Percentiles rank a stretch among this genome's conserved stretches.
phyloP scores from a whole-genome alignment of 2,329 filamentous ascomycete species.

The Dissoconium aciculare region DNA sequence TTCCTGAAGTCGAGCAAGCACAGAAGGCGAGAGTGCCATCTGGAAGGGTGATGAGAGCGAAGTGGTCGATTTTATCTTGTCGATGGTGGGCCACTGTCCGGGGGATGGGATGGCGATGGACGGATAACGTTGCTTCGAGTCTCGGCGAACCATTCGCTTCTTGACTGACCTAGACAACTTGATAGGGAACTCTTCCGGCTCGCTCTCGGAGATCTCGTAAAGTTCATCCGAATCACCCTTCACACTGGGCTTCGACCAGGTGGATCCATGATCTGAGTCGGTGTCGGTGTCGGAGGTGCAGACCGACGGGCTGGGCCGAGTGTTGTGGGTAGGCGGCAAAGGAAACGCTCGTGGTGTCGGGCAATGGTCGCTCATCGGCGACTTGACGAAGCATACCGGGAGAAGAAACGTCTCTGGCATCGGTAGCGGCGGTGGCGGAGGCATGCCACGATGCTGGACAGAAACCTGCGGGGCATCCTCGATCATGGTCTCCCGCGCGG shows the following conservation, averaged over 20 bases:
- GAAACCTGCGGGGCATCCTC: slow-evolving; percentile 37
- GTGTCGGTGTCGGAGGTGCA: slow-evolving; percentile 40
- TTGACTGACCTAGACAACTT: slow-evolving; percentile 39
- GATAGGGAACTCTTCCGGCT: slow-evolving; percentile 41
- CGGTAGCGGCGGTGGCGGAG: slow-evolving; percentile 22
- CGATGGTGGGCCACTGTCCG: slow-evolving; percentile 41
- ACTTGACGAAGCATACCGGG: too few relatives aligned
- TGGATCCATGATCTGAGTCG: slow-evolving; percentile 21
- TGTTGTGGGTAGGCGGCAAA: slow-evolving; percentile 2
- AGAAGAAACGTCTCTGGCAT: slow-evolving; percentile 21
- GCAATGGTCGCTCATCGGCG: slow-evolving; percentile 44
- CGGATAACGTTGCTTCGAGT: slow-evolving; percentile 35
- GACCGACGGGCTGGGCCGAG: slow-evolving; percentile 44
- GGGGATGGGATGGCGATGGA: slow-evolving; percentile 45
- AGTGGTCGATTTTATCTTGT: slow-evolving; percentile 32
- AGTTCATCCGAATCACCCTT: slow-evolving; percentile 70
- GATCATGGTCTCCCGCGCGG: slow-evolving; percentile 48
- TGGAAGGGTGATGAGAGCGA: slow-evolving; percentile 35
- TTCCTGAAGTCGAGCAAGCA: slow-evolving; percentile 53
- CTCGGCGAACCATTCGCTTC: slow-evolving; percentile 20
- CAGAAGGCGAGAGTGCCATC: slow-evolving; percentile 25
- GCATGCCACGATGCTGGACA: slow-evolving; percentile 15
- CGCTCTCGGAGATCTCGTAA: slow-evolving; percentile 74
- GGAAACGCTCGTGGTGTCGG: slow-evolving; percentile 29
- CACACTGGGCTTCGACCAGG: slow-evolving; percentile 50